Evolutionary conservation across 148 eudicot species (phyloP).

Genomic region (Arctostaphylos glauca): DNA sequence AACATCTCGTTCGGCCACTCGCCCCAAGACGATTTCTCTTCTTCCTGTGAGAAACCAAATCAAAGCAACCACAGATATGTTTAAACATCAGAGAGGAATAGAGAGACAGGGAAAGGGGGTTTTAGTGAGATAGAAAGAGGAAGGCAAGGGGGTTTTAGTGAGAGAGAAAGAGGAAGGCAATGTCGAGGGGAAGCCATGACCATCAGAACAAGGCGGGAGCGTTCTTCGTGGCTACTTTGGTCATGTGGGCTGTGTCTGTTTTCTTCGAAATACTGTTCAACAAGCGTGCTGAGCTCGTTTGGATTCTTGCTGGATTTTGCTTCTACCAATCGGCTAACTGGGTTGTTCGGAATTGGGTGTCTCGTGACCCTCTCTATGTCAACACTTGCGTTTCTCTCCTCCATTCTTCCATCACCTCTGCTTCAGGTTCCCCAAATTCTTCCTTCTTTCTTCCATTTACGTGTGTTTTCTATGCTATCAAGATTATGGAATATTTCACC

Average conservation of each 20-base stretch:
- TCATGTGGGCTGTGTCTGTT: constrained; percentile 69
- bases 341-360: constrained; percentile 45
- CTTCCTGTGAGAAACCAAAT: background rate
- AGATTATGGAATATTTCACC: background rate
- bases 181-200: constrained; percentile 18
- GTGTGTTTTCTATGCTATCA: background rate
- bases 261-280: constrained; percentile 55
- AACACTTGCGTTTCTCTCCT: constrained; percentile 85
- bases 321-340: constrained; percentile 69
- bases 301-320: constrained; percentile 39
- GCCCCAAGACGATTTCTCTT: background rate
- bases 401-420: constrained; percentile 74
- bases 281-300: constrained; percentile 42
- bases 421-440: constrained; percentile 42
- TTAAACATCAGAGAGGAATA: background rate
- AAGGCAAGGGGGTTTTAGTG: background rate
- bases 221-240: constrained; percentile 61
- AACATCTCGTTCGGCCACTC: background rate
- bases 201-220: constrained; percentile 34
- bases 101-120: background rate
- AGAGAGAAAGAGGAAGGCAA: constrained; percentile 11
- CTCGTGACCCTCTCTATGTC: constrained; percentile 59
- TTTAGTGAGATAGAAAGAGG: background rate
- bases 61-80: background rate
- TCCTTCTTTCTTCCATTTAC: background rate